Evolutionary conservation across 192 early-diverging fungal genomes (phyloP), one percentile per base, ranked within the genome.

Genomic region (Entomortierella chlamydospora): DNA sequence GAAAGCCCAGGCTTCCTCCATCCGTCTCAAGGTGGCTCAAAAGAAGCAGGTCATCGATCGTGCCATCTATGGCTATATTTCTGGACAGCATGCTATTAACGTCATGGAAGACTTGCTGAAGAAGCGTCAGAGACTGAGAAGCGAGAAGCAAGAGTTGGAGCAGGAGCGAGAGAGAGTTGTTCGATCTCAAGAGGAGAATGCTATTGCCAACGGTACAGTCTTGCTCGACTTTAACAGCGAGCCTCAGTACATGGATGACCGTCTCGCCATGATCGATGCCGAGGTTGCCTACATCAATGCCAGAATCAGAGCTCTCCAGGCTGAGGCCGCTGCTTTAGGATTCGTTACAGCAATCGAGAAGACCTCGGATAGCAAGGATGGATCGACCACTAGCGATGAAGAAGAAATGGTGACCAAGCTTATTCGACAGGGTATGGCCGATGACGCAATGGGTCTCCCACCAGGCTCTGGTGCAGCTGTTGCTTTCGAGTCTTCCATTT

Each of bases 261-360:
- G 83, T 8, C 67, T 91, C 50, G 83, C 85, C 22, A 70, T 86
- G 57, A 86, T 91, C n/a, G 80, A 80, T 43, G 86, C 86, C 12
- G 89, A 90, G 52, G 81, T 91, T n/a, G 51, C 82, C n/a, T 87
- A 85, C 53, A 61, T 91, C 22, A 83, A 84, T 52, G 82, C 85
- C 57, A 81, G 83, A 15, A 88, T 91, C 63, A 72, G 70, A 22
- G 81, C 82, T 11, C 53, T 90, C 23, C 86, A 87, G 64, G 57
- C 82, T 39, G 87, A 90, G 58, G 86, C 86, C 0, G 87, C 85
- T 2, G 70, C 64, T 29, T 47, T 71, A 4, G 66, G 64, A 29
- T 74, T 70, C n/a, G 67, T 77, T n/a, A 83, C 73, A 4, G 18
- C 52, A 11, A 58, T 71, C 31, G 70, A 76, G 42, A 82, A 68